A percentile compares a stretch with the other conserved stretches of the same genome.
Conservation (phyloP, 352 stramenopile species). For the Elongisporangium anandrum region DNA sequence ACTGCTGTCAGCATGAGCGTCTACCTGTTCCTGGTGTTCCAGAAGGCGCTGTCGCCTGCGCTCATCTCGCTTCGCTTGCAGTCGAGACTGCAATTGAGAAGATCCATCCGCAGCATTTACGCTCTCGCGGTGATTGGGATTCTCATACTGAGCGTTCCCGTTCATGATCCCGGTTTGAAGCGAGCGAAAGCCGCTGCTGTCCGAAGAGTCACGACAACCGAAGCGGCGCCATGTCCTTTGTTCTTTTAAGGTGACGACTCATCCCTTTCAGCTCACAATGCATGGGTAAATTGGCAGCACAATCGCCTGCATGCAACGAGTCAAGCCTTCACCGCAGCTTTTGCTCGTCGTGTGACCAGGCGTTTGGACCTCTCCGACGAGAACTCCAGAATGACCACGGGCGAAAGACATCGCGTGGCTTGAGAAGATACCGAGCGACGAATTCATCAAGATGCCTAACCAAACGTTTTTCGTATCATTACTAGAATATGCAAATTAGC, state of each 20-base stretch:
- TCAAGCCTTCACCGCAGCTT: too few species aligned
- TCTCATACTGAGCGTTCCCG: background rate
- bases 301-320: too few species aligned
- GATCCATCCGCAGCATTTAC: background rate
- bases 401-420: too few species aligned
- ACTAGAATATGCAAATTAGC: too few species aligned
- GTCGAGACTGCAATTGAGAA: constrained; percentile 34
- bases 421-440: too few species aligned
- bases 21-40: constrained; percentile 1
- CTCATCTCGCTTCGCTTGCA: constrained; percentile 62
- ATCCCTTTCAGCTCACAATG: background rate
- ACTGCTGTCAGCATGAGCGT: background rate
- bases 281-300: too few species aligned
- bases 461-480: too few species aligned
- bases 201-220: background rate
- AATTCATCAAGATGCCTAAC: too few species aligned
- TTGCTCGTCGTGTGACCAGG: too few species aligned
- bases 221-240: background rate
- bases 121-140: background rate
- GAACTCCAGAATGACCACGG: too few species aligned
- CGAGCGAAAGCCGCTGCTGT: too few species aligned
- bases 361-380: too few species aligned
- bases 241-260: background rate
- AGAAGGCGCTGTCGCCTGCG: constrained; percentile 22
- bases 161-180: background rate